Conservation (phyloP, 768 basidiomycete species). For the Lactarius trivialis region DNA sequence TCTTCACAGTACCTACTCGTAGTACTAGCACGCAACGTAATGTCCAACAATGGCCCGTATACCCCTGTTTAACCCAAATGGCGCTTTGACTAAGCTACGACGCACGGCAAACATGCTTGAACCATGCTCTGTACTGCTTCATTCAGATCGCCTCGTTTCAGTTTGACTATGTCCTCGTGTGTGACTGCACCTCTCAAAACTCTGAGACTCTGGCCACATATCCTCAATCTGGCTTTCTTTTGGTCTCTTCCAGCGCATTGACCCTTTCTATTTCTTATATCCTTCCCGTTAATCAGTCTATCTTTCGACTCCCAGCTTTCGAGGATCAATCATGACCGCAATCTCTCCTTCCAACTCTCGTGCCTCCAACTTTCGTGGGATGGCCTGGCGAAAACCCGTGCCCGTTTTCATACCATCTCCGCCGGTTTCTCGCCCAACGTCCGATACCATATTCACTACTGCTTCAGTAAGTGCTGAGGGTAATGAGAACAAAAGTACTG, state of each 20-base stretch:
- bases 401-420: constrained; percentile 21
- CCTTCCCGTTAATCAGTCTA: constrained; percentile 7
- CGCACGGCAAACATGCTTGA: constrained; percentile 15
- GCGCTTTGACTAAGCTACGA: neutral
- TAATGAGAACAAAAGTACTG: neutral
- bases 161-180: constrained; percentile 16
- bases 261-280: constrained; percentile 15
- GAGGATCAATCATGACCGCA: constrained; percentile 12
- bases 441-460: constrained; percentile 13
- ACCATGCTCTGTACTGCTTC: constrained; percentile 2
- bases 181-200: neutral
- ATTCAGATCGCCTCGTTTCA: constrained; percentile 13
- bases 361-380: constrained; percentile 14
- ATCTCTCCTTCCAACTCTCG: constrained; percentile 16
- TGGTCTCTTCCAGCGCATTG: constrained; percentile 9
- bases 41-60: neutral
- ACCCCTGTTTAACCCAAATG: constrained; percentile 9
- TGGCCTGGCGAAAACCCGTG: constrained; percentile 23
- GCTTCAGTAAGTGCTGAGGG: neutral
- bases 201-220: constrained; percentile 11
- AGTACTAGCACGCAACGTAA: neutral
- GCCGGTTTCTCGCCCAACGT: constrained; percentile 17
- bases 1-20: constrained; percentile 8
- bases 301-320: constrained; percentile 9
- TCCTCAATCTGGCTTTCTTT: constrained; percentile 3